A percentile compares a stretch with the other conserved stretches of the same genome.
Conservation (phyloP, 2,329 filamentous ascomycete genomes). For the Colletotrichum nymphaeae region DNA sequence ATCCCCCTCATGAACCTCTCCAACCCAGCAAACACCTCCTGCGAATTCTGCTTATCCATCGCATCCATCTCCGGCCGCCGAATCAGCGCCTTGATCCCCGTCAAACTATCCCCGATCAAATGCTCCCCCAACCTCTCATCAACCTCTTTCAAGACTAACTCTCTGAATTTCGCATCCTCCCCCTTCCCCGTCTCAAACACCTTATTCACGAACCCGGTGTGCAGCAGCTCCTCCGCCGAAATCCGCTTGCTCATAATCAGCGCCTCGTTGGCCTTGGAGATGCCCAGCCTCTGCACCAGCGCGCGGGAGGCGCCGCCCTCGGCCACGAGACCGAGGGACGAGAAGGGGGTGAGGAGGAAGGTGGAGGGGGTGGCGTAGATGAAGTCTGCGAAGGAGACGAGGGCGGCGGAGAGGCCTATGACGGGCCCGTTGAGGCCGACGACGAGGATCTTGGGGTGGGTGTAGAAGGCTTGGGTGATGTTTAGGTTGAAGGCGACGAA, state of each 20-base stretch:
- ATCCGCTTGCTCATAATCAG: conserved; percentile 90
- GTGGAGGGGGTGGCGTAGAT: conserved; percentile 85
- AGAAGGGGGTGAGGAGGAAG: conserved; percentile 92
- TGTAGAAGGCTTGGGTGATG: conserved; percentile 89
- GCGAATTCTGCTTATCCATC: conserved; percentile 81
- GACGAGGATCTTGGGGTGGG: conserved; percentile 93
- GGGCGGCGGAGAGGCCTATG: conserved; percentile 86
- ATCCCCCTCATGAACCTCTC: conserved; percentile 83
- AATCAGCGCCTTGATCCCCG: conserved; percentile 88
- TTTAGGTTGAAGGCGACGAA: conserved; percentile 92
- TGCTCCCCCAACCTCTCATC: conserved; percentile 84
- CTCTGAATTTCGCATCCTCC: conserved; percentile 76
- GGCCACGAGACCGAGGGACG: conserved; percentile 87
- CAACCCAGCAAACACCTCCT: conserved; percentile 88
- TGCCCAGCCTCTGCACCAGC: conserved; percentile 83
- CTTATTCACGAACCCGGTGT: conserved; percentile 86
- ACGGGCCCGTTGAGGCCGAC: conserved; percentile 92
- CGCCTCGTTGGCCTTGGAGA: conserved; percentile 88
- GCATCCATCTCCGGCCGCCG: conserved; percentile 77
- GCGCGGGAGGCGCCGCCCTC: conserved; percentile 86
- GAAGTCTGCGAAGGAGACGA: conserved; percentile 89
- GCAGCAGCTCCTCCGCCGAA: conserved; percentile 76
- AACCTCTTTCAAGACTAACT: conserved; percentile 80
- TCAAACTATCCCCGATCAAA: conserved; percentile 80
- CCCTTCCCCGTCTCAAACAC: conserved; percentile 71